A percentile compares a stretch with the other conserved stretches of the same genome.
phyloP scores from a whole-genome alignment of 176 grass and related monocot genomes.

The Saccharum spontaneum region DNA sequence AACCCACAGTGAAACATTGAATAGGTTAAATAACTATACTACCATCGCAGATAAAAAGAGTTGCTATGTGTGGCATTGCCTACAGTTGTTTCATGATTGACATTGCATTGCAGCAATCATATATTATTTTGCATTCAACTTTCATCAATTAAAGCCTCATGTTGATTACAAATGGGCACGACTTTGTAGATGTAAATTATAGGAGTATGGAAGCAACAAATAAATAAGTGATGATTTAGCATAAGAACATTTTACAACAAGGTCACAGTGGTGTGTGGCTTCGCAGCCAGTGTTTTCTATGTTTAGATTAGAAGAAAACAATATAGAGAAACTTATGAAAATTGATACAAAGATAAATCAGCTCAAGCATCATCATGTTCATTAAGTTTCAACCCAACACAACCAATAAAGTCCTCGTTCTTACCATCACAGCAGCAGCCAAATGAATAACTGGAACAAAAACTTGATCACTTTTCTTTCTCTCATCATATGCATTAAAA shows the following conservation, averaged over 20 bases:
- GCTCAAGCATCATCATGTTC: conserved; percentile 13
- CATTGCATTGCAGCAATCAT: background rate
- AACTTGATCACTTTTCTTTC: conserved; percentile 69
- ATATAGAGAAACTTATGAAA: conserved; percentile 19
- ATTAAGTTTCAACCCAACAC: conserved; percentile 4
- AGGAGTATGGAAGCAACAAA: background rate
- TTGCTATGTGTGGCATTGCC: background rate
- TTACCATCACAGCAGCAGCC: conserved; percentile 78
- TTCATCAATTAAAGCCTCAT: background rate
- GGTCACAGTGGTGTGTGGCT: background rate
- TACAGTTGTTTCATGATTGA: background rate
- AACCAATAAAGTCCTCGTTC: background rate
- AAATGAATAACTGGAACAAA: conserved; percentile 71
- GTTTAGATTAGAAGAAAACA: conserved; percentile 9
- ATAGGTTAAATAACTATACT: background rate
- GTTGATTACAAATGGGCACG: background rate
- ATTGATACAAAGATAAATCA: conserved; percentile 11
- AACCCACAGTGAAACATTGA: background rate
- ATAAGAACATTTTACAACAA: conserved; percentile 7
- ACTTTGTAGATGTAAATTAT: background rate
- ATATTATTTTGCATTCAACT: conserved; percentile 1
- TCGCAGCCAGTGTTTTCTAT: background rate
- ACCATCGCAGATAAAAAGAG: background rate
- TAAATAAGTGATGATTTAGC: background rate
- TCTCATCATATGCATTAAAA: conserved; percentile 88